phyloP scores from a whole-genome alignment of 192 early-diverging fungal species.

The Entomortierella chlamydospora region DNA sequence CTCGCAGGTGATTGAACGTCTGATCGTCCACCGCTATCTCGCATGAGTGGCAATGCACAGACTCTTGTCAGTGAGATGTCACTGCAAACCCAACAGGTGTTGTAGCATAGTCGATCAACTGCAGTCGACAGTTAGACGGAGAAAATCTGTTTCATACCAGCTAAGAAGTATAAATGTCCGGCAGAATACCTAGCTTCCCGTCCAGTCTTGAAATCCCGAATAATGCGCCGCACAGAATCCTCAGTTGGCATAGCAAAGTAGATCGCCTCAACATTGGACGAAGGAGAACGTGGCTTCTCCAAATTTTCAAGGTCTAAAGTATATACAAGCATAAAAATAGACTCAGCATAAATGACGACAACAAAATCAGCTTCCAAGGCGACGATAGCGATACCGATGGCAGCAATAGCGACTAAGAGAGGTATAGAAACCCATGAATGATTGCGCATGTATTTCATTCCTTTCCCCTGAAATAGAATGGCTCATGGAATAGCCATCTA shows the following conservation, averaged over 20 bases:
- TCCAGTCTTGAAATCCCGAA: slow-evolving; percentile 66
- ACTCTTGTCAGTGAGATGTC: not conserved
- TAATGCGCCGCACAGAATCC: slow-evolving; percentile 68
- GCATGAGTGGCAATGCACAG: not conserved
- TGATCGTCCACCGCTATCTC: slow-evolving; percentile 62
- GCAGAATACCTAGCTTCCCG: slow-evolving; percentile 67
- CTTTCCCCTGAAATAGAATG: too few relatives aligned
- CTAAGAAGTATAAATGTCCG: slow-evolving; percentile 70
- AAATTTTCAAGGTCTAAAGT: slow-evolving; percentile 64
- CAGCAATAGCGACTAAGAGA: too few relatives aligned
- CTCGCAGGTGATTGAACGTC: slow-evolving; percentile 70
- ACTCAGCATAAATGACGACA: too few relatives aligned
- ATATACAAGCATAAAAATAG: not conserved
- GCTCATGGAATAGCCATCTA: not conserved
- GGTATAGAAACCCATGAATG: too few relatives aligned
- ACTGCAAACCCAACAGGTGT: too few relatives aligned
- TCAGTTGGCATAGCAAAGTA: slow-evolving; percentile 72
- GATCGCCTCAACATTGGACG: slow-evolving; percentile 68
- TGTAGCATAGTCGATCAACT: too few relatives aligned
- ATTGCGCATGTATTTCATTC: too few relatives aligned
- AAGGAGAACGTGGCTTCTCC: slow-evolving; percentile 67
- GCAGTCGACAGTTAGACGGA: too few relatives aligned
- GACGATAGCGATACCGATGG: too few relatives aligned
- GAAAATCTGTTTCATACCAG: too few relatives aligned
- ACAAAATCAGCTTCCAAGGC: too few relatives aligned